Percentiles rank a stretch among this genome's conserved stretches.
These are phyloP conservation scores for Colletotrichum sp. DNA, from an alignment of 2,329 filamentous ascomycete species.

Conservation along the genomic window DNA sequence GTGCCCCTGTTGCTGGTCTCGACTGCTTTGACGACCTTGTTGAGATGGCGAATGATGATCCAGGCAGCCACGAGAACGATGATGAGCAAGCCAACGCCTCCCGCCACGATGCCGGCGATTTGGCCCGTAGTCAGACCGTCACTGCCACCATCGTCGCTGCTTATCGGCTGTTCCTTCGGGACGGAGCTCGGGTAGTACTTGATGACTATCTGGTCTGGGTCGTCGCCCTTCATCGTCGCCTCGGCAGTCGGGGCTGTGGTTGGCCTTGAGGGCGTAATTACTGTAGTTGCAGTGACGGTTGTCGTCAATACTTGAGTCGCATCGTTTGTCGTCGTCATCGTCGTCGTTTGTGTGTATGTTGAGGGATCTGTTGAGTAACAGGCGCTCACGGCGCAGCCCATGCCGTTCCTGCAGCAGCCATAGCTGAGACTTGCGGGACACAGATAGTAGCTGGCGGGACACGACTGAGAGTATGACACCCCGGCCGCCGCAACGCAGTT, in stretches of 20 bases:
- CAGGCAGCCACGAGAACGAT: constrained; percentile 51
- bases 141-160: constrained; percentile 27
- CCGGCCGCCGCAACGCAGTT: constrained; percentile 52
- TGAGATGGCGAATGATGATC: constrained; percentile 56
- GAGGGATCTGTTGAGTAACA: constrained; percentile 55
- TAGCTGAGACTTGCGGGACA: constrained; percentile 57
- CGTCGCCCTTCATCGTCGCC: constrained; percentile 26
- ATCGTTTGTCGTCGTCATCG: constrained; percentile 50
- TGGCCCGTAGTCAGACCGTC: constrained; percentile 42
- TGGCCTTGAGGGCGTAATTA: constrained; percentile 41
- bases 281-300: constrained; percentile 42
- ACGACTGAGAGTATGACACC: constrained; percentile 42
- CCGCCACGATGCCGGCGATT: constrained; percentile 60
- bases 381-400: constrained; percentile 49
- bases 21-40: constrained; percentile 46
- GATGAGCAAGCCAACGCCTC: constrained; percentile 52
- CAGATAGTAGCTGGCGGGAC: constrained; percentile 48
- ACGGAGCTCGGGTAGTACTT: constrained; percentile 51
- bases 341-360: constrained; percentile 49
- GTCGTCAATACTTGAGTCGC: constrained; percentile 42
- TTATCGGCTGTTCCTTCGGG: constrained; percentile 42
- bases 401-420: constrained; percentile 57
- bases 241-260: constrained; percentile 28
- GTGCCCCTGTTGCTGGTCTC: constrained; percentile 37
- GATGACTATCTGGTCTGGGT: constrained; percentile 35